Conservation (phyloP, 176 grass and related monocot genomes). For the Puccinellia tenuiflora region DNA sequence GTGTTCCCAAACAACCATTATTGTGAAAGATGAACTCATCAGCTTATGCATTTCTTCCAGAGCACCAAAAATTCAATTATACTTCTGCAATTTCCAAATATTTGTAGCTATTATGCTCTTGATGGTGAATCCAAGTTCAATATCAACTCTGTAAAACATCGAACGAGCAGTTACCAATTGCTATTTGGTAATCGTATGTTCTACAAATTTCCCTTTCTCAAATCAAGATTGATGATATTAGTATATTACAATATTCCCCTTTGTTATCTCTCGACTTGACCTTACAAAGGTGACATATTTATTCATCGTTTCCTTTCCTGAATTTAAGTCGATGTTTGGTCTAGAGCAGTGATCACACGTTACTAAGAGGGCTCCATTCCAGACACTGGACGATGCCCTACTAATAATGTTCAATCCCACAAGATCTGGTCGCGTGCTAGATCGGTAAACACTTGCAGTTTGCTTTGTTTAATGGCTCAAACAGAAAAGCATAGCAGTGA, state of each 20-base stretch:
- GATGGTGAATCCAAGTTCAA: not conserved
- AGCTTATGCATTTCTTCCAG: not conserved
- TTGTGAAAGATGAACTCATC: not conserved
- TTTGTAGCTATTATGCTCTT: not conserved
- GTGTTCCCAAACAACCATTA: not conserved
- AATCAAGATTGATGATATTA: not conserved
- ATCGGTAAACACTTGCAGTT: not conserved
- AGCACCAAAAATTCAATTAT: not conserved
- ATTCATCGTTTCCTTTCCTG: not conserved
- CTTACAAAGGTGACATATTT: not conserved
- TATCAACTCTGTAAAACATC: not conserved
- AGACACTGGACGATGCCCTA: not conserved
- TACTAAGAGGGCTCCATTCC: not conserved
- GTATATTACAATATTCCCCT: not conserved
- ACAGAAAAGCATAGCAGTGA: conserved; percentile 1
- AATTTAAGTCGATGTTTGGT: not conserved
- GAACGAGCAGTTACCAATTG: not conserved
- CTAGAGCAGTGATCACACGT: not conserved
- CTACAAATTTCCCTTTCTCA: not conserved
- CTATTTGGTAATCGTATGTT: not conserved
- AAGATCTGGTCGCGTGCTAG: not conserved
- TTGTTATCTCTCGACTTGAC: not conserved
- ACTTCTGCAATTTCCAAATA: not conserved
- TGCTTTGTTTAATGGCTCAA: not conserved
- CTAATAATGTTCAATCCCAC: not conserved